These are phyloP conservation scores for Forsythia suspensa DNA, from an alignment of 257 asterid genomes.

Conservation along the genomic window DNA sequence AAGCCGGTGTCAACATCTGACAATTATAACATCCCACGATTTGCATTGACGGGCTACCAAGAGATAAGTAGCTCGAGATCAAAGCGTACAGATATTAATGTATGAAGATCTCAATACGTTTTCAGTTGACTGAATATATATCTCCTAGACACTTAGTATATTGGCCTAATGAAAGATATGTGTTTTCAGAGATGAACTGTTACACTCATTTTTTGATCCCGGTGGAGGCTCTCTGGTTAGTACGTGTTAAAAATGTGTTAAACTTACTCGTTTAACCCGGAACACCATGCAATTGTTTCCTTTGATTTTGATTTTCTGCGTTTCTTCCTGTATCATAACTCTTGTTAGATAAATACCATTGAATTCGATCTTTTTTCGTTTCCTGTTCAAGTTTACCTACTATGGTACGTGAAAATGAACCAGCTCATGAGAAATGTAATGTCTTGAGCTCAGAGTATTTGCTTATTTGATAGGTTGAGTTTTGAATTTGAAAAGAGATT, in stretches of 20 bases:
- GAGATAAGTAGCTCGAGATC: constrained; percentile 55
- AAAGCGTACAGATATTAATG: constrained; percentile 80
- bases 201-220: background rate
- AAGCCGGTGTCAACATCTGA: constrained; percentile 90
- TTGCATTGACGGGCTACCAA: constrained; percentile 41
- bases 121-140: background rate
- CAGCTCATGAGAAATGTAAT: too few relatives aligned
- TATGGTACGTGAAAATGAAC: too few relatives aligned
- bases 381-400: too few relatives aligned
- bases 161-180: background rate
- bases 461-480: too few relatives aligned
- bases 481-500: too few relatives aligned
- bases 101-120: constrained; percentile 28
- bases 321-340: too few relatives aligned
- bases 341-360: too few relatives aligned
- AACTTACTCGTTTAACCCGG: background rate
- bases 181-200: background rate
- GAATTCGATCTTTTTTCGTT: too few relatives aligned
- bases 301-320: background rate
- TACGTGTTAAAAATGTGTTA: background rate
- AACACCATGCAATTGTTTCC: background rate
- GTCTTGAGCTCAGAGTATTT: too few relatives aligned
- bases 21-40: constrained; percentile 67
- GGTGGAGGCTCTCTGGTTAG: background rate
- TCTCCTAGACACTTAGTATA: background rate